These are phyloP conservation scores for Crithidia brevicula DNA, from an alignment of 208 protist genomes.

Conservation along the genomic window DNA sequence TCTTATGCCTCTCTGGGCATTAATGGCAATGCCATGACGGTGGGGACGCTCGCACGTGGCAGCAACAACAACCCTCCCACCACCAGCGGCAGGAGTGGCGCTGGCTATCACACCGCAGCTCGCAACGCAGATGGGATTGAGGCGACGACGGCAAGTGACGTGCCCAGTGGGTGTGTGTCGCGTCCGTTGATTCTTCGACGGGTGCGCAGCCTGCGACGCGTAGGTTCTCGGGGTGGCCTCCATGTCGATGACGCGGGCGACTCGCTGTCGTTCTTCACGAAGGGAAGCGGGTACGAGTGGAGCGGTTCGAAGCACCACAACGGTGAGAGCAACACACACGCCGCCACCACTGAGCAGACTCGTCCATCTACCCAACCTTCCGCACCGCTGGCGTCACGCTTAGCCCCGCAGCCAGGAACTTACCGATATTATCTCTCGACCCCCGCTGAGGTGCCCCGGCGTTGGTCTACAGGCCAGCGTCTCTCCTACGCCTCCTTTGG, in stretches of 20 bases:
- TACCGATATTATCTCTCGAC: constrained; percentile 22
- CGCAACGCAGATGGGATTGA: no score
- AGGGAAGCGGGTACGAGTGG: no score
- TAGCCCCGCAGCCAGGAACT: no score
- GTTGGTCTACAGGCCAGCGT: constrained; percentile 8
- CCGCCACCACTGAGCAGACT: no score
- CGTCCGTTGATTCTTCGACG: constrained; percentile 7
- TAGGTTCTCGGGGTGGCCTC: background rate
- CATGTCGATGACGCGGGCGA: background rate
- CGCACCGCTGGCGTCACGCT: no score
- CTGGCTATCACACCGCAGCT: no score
- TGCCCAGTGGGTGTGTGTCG: constrained; percentile 11
- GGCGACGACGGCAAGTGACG: background rate
- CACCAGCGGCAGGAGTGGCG: no score
- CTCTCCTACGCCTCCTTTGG: background rate
- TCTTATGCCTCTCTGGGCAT: background rate
- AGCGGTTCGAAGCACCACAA: no score
- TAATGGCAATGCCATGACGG: background rate
- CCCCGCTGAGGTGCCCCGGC: constrained; percentile 18
- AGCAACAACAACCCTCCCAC: background rate
- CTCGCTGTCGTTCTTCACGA: background rate
- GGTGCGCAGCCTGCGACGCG: background rate
- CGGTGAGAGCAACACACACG: no score
- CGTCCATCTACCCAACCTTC: no score
- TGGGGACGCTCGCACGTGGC: background rate